Base-by-base conservation (phyloP, 805 yeast genomes). In the Vanderwaltozyma tropicalis region DNA sequence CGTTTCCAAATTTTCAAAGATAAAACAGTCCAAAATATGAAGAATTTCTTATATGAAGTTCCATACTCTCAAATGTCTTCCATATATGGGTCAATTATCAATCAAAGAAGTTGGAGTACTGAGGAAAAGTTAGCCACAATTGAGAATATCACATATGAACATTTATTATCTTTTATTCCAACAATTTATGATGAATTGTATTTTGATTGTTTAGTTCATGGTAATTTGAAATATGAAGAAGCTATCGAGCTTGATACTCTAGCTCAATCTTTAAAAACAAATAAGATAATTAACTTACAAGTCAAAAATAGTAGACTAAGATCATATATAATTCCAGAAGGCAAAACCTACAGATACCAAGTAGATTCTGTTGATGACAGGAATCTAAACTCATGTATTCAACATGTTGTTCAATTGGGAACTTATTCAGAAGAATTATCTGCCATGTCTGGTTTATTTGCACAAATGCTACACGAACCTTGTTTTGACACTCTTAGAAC, bases 401-500 rank as follows among this genome's bases (percentile, higher is more conserved):
- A 84, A 48, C 76, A 84, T 50, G 76, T 74, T 43, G 64, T 79
- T 32, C 95, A 86, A 58, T 57, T 85, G 27, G 86, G 82, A 12
- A 48, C 66, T 42, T 66, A 81, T 59, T 38, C 51, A n/a, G 61
- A 57, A 32, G 48, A 59, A 6, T 48, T 55, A 22, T 62, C 76
- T 32, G 71, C 78, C 0, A 52, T 72, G 38, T 68, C 81, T 11
- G 85, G 80, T 35, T 61, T 89, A 37, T 60, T 85, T 33, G 73
- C 81, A 0, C 89, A 83, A 43, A 71, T 87, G 44, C 65, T 81
- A 35, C 76, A 73, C 47, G 96, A 89, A 55, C 96, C 96, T 4
- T 82, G 89, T 41, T 92, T 89, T 61, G 80, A 85, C 53, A 82
- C 82, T 44, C 69, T 89, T 41, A 74, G 98, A 60, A 89, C 98